Conservation (phyloP, 2,329 filamentous ascomycete genomes). For the Pseudocercospora pini-densiflorae region DNA sequence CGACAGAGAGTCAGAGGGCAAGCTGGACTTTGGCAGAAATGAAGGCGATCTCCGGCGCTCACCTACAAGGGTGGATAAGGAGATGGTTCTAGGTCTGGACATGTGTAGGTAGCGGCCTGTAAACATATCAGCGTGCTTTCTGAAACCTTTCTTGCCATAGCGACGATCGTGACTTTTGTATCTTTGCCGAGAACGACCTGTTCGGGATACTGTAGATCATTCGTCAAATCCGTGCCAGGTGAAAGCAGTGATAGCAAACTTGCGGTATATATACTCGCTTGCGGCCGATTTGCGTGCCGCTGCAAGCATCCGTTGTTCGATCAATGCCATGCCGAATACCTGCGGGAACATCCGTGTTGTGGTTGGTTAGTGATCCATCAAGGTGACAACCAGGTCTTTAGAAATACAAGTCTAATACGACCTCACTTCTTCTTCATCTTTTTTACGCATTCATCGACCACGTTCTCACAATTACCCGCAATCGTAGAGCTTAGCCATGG, state of each 20-base stretch:
- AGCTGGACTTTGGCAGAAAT: slow-evolving; percentile 36
- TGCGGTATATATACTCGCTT: background rate
- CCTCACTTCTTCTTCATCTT: slow-evolving; percentile 1
- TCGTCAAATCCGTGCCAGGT: background rate
- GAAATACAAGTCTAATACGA: slow-evolving; percentile 3
- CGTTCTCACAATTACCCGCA: background rate
- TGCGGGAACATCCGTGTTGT: background rate
- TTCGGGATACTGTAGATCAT: background rate
- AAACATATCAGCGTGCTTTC: background rate
- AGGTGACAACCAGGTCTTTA: slow-evolving; percentile 3
- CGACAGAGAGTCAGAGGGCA: slow-evolving; percentile 35
- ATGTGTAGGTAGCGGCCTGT: background rate
- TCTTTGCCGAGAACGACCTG: background rate
- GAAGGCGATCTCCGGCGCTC: slow-evolving; percentile 21
- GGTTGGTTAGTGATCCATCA: slow-evolving; percentile 6
- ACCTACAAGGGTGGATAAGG: slow-evolving; percentile 30
- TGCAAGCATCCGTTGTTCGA: background rate
- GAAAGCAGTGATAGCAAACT: background rate
- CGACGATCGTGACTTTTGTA: background rate
- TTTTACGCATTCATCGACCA: background rate
- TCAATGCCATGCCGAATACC: background rate
- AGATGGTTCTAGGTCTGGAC: slow-evolving; percentile 15
- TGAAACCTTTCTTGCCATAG: background rate
- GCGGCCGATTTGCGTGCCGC: background rate
- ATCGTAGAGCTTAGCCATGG: background rate